These are phyloP conservation scores for Paramecium octaurelia DNA, from an alignment of 73 alveolate genomes.

Conservation along the genomic window DNA sequence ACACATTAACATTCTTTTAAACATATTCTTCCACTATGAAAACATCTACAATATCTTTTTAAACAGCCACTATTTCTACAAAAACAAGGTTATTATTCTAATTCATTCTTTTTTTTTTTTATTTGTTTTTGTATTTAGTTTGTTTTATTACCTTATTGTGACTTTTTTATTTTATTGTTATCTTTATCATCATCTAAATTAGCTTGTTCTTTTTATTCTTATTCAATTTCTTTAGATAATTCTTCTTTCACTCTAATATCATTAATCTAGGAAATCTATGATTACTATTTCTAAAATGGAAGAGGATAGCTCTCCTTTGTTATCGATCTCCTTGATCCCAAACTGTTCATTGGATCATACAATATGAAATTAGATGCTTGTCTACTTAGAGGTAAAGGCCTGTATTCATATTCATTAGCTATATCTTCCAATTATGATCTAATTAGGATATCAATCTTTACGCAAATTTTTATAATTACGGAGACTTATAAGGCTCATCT, in stretches of 20 bases:
- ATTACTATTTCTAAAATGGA: not conserved
- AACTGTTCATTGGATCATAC: not conserved
- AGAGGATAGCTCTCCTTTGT: not conserved
- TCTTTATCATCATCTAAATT: not conserved
- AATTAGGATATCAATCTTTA: not conserved
- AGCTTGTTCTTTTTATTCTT: not conserved
- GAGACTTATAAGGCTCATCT: not conserved
- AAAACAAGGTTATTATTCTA: conserved; percentile 17
- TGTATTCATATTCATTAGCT: not conserved
- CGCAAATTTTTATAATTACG: not conserved
- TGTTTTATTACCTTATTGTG: not conserved
- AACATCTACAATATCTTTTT: conserved; percentile 43
- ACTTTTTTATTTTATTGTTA: not conserved
- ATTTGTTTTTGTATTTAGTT: not conserved
- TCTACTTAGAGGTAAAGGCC: not conserved
- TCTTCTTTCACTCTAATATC: not conserved
- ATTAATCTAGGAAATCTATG: not conserved
- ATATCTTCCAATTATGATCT: not conserved
- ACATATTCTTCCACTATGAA: conserved; percentile 40
- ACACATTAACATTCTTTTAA: conserved; percentile 3
- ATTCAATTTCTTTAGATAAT: not conserved
- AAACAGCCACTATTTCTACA: conserved; percentile 34
- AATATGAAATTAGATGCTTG: not conserved
- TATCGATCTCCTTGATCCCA: not conserved
- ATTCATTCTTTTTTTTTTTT: not conserved